Conservation (phyloP, 768 basidiomycete genomes). For the Naganishia friedmannii region DNA sequence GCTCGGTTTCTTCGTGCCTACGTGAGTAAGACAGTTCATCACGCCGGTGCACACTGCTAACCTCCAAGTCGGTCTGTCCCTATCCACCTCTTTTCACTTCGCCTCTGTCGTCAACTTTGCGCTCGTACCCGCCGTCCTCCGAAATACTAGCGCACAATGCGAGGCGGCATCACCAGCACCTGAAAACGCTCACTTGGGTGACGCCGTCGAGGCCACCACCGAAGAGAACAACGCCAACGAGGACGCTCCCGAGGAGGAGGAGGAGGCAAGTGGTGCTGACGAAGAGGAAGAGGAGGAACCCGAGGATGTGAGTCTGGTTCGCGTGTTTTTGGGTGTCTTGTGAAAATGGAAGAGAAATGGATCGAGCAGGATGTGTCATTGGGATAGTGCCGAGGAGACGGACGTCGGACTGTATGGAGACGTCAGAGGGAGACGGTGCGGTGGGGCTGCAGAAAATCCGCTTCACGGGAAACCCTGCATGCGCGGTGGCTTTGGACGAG, state of each 20-base stretch:
- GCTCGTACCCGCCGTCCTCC: constrained; percentile 10
- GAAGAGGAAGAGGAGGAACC: constrained; percentile 59
- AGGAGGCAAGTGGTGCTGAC: constrained; percentile 53
- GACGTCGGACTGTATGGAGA: too few relatives aligned
- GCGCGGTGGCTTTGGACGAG: too few relatives aligned
- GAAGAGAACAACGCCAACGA: constrained; percentile 29
- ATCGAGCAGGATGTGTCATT: too few relatives aligned
- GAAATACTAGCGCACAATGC: background rate
- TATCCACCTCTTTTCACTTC: background rate
- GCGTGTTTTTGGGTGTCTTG: background rate
- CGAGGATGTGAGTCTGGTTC: constrained; percentile 67
- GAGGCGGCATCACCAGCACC: background rate
- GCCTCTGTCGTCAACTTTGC: background rate
- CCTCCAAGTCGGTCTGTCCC: background rate
- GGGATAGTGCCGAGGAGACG: too few relatives aligned
- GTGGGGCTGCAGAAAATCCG: background rate
- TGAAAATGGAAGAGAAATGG: background rate
- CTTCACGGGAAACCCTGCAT: too few relatives aligned
- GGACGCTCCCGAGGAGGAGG: constrained; percentile 44
- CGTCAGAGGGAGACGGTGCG: too few relatives aligned
- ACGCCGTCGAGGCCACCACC: background rate
- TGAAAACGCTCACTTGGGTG: constrained; percentile 18
- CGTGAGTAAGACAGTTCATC: constrained; percentile 15
- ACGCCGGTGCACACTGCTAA: background rate
- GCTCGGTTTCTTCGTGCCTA: constrained; percentile 30